Percentiles rank a stretch among this genome's conserved stretches.
phyloP scores from a whole-genome alignment of 768 basidiomycete species.

The Lentinula guzmanii region DNA sequence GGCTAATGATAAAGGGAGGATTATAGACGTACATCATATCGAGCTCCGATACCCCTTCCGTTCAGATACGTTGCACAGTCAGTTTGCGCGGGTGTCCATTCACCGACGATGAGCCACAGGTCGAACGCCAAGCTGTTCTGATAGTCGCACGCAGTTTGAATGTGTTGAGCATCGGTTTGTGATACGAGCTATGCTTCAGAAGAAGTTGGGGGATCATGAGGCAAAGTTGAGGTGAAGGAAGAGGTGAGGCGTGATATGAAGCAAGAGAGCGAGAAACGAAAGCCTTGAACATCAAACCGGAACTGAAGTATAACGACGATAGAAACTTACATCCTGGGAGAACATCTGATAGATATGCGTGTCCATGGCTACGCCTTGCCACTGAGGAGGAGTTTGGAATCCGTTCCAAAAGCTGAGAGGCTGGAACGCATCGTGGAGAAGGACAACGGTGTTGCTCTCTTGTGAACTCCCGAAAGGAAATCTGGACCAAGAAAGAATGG shows the following conservation, averaged over 20 bases:
- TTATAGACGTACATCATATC: slow-evolving; percentile 40
- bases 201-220: background rate
- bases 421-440: slow-evolving; percentile 81
- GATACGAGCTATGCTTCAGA: background rate
- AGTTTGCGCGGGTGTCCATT: slow-evolving; percentile 76
- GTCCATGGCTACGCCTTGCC: slow-evolving; percentile 68
- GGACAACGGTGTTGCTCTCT: slow-evolving; percentile 59
- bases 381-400: slow-evolving; percentile 49
- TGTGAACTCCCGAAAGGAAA: slow-evolving; percentile 27
- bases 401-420: slow-evolving; percentile 63
- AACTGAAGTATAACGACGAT: slow-evolving; percentile 16
- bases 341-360: slow-evolving; percentile 81
- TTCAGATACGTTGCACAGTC: slow-evolving; percentile 83
- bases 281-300: background rate
- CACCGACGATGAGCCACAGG: slow-evolving; percentile 82
- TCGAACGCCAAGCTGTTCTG: slow-evolving; percentile 45
- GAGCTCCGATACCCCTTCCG: slow-evolving; percentile 66
- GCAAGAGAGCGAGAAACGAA: background rate
- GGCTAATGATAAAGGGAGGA: background rate
- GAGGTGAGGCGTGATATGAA: too few relatives aligned
- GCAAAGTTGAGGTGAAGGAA: too few relatives aligned
- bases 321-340: slow-evolving; percentile 40
- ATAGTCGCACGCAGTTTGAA: slow-evolving; percentile 49
- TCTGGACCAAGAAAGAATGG: slow-evolving; percentile 14
- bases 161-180: slow-evolving; percentile 31